Conservation (phyloP, 176 grass and related monocot genomes). For the Avena sativa region DNA sequence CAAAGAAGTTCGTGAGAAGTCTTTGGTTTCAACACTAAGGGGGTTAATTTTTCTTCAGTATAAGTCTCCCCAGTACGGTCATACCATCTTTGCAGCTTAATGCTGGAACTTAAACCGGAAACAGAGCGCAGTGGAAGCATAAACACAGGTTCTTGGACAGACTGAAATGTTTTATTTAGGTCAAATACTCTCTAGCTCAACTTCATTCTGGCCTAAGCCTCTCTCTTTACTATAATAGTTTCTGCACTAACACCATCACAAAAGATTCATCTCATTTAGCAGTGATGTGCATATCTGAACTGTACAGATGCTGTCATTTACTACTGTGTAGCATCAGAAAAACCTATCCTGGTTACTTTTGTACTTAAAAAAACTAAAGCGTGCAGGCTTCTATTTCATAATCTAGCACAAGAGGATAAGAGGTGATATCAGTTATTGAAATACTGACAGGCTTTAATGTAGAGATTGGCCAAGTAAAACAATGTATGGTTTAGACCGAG, state of each 20-base stretch:
- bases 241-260: not conserved
- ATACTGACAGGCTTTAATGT: conserved; percentile 9
- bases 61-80: not conserved
- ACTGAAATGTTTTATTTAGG: not conserved
- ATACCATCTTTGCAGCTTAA: conserved; percentile 2
- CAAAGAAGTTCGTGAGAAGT: not conserved
- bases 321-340: not conserved
- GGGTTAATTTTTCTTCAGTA: not conserved
- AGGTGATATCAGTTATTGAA: not conserved
- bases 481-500: not conserved
- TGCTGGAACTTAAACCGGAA: conserved; percentile 10
- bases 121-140: not conserved
- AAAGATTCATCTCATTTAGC: not conserved
- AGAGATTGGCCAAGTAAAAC: not conserved
- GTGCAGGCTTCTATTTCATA: conserved; percentile 18
- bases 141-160: not conserved
- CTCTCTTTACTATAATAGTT: not conserved
- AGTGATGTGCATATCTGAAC: conserved; percentile 1
- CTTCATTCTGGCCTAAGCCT: not conserved
- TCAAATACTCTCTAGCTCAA: conserved; percentile 4
- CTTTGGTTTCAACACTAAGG: not conserved
- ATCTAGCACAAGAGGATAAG: conserved; percentile 22
- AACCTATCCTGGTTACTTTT: not conserved
- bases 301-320: not conserved
- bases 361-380: not conserved